These are phyloP conservation scores for Silene coronaria DNA, from an alignment of 179 eudicot genomes.

Conservation along the genomic window DNA sequence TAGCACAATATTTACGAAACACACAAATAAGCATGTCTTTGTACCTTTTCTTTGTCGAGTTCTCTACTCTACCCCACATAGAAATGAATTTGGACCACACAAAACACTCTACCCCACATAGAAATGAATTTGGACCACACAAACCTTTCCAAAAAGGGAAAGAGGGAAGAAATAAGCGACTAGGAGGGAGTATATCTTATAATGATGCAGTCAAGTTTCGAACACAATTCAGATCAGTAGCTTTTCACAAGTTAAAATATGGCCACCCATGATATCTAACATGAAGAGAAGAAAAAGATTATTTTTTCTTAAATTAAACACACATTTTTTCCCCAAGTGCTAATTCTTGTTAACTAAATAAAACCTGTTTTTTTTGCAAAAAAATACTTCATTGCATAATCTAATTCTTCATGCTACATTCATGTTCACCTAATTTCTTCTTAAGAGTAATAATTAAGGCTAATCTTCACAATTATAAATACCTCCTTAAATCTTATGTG, in stretches of 20 bases:
- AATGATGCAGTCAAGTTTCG: too few species aligned
- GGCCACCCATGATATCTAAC: too few species aligned
- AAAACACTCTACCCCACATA: too few species aligned
- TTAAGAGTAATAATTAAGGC: conserved; percentile 37
- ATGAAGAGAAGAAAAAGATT: too few species aligned
- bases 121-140: too few species aligned
- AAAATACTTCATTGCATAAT: conserved; percentile 18
- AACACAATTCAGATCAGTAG: too few species aligned
- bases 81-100: too few species aligned
- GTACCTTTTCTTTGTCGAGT: conserved; percentile 89
- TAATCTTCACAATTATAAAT: conserved; percentile 37
- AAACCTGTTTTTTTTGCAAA: conserved; percentile 30
- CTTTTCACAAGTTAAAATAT: too few species aligned
- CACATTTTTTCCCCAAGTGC: conserved; percentile 34
- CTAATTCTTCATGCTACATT: conserved; percentile 42
- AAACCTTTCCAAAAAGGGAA: too few species aligned
- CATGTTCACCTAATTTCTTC: conserved; percentile 43
- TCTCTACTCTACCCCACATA: too few species aligned
- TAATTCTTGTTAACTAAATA: conserved; percentile 31
- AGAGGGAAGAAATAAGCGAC: too few species aligned
- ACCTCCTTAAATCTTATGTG: conserved; percentile 13
- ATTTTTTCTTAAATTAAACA: conserved; percentile 21
- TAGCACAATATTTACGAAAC: not conserved
- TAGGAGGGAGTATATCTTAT: too few species aligned
- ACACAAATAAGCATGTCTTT: conserved; percentile 11